Base-by-base conservation (phyloP, 2,329 filamentous ascomycete species). In the Chalaropsis thielavioides region DNA sequence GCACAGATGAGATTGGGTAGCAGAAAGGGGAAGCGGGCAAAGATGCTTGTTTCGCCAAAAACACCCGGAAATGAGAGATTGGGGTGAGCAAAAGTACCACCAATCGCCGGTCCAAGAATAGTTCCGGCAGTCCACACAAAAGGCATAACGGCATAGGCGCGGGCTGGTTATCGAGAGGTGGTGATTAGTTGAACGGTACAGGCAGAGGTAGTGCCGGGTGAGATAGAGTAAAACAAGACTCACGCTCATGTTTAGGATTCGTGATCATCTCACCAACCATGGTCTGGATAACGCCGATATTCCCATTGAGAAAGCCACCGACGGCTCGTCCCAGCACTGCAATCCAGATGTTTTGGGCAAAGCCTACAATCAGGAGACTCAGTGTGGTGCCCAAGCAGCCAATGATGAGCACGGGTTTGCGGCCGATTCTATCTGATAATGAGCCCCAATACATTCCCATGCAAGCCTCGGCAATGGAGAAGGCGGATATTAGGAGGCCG, bases 51-150 rank as follows among this genome's bases (percentile, higher is more conserved):
- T 19, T 77, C 71, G 54, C 87, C 83, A 71, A 96, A 94, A 0
- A 83, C 56, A 31, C 79, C 76, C 22, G 92, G 91, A 74, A 88
- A 95, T 22, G 85, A 85, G 43, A 83, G 77, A 68, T 85, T 82
- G 31, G 92, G 92, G 69, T 90, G 85, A 67, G 91, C 88, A 73
- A 96, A 90, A 64, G 87, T 83, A 41, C 92, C 92, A 67, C 92
- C 92, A 69, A 96, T 90, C 5, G 88, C 89, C 68, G 92, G 89
- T 0, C 92, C 92, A 63, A 95, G 80, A 68, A 96, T 95, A 10
- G 90, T 95, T 27, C 92, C 92, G 63, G 96, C 86, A 59, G 83
- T 87, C 91, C 92, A 96, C 7, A 96, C 88, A 72, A 96, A 96
- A 0, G 92, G 92, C 90, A 96, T 95, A 56, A 96, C 83, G 1